Percentiles rank a stretch among this genome's conserved stretches.
Conservation (phyloP, 2,329 filamentous ascomycete genomes). For the Colletotrichum camelliae region DNA sequence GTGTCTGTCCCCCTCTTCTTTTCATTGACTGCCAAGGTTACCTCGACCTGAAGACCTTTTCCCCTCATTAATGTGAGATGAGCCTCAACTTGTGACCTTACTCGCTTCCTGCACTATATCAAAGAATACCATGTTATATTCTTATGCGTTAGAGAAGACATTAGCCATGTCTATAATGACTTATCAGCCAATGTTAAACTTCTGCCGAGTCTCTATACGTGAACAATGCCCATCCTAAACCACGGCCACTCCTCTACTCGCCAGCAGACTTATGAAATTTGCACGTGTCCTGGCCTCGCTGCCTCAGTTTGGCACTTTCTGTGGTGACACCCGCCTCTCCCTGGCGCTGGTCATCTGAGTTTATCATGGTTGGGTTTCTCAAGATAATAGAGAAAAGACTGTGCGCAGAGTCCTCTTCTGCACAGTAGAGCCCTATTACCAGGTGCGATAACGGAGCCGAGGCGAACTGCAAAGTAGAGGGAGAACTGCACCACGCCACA, state of each 20-base stretch:
- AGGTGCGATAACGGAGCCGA: not conserved
- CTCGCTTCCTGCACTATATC: not conserved
- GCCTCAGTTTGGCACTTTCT: not conserved
- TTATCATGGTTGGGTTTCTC: not conserved
- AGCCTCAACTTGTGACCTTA: not conserved
- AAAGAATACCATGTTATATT: not conserved
- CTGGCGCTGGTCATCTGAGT: not conserved
- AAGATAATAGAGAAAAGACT: not conserved
- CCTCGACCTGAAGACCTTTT: not conserved
- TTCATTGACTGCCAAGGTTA: not conserved
- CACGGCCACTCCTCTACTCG: not conserved
- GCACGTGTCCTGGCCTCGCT: not conserved
- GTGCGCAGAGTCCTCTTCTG: not conserved
- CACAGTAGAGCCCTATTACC: not conserved
- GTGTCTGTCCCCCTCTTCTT: not conserved
- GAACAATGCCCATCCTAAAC: not conserved
- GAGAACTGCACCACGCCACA: not conserved
- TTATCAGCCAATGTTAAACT: not conserved
- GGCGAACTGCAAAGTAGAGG: not conserved
- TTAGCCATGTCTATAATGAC: not conserved
- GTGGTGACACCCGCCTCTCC: not conserved
- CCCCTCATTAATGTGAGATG: not conserved
- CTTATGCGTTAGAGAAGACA: not conserved
- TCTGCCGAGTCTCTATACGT: not conserved
- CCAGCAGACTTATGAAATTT: not conserved